Evolutionary conservation across 2,329 filamentous ascomycete species (phyloP), one percentile per base, ranked within the genome.

Genomic region (Anthostomella pinea): DNA sequence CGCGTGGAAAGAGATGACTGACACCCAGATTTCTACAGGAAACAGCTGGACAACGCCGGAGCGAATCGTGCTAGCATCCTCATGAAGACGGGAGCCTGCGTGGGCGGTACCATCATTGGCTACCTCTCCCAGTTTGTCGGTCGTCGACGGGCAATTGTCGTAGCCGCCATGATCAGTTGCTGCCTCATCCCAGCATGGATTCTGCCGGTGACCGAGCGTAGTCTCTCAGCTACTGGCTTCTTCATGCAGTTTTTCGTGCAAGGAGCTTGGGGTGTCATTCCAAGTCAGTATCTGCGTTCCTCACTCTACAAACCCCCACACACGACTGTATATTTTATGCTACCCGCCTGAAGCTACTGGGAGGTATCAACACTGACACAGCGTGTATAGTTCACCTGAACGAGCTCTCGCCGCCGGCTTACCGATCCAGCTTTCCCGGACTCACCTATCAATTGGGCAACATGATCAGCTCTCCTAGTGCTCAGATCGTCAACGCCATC

Each of bases 401-500:
- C 65, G 84, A 88, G 63, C 67, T 87, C 2, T 82, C 82, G 0
- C 83, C 83, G 0, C 74, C 75, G 0, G 79, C 81, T 0, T 87
- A 83, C 71, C 74, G 83, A 20, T 83, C 82, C 1, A 80, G 75
- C 2, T 85, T 87, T 56, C 79, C 82, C 0, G 84, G 83, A 27
- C 73, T 84, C 33, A 81, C 80, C 0, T 87, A 87, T 60, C 84
- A 88, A 66, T 63, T 87, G 7, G 84, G 83, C 6, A 87, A 87
- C 67, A 81, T 87, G 72, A 80, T 85, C 34, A 83, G 80, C 2
- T 82, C 80, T 0, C 83, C 83, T 0, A 82, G 78, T 0, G 80
- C 85, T 0, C 85, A 89, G 59, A 89, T 90, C 30, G 81, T 89
- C 56, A 87, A 88, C 42, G 83, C 81, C 9, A 72, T 89, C 33